Evolutionary conservation across 345 rosid genomes (phyloP).

Genomic region (Erodium maritimum): DNA sequence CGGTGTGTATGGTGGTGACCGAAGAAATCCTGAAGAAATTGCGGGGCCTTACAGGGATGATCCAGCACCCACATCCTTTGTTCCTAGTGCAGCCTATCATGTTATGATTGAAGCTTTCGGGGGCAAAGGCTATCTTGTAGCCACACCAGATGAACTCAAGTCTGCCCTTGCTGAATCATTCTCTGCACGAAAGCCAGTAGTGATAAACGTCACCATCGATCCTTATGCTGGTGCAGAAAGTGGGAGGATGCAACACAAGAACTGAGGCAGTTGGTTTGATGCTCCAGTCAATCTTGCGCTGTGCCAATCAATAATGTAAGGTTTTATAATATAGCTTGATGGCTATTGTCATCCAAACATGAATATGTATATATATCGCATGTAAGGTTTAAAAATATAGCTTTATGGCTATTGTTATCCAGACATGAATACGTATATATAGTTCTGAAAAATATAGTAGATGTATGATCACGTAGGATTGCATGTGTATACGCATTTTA

Average conservation of each 20-base stretch:
- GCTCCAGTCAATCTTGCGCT: too few relatives aligned
- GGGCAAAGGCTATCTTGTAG: conserved; percentile 82
- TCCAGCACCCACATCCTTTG: conserved; percentile 97
- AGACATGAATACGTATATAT: too few relatives aligned
- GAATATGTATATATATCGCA: too few relatives aligned
- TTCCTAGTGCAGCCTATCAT: conserved; percentile 82
- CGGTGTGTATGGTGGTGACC: conserved; percentile 93
- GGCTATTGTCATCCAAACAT: too few relatives aligned
- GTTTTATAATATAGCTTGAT: too few relatives aligned
- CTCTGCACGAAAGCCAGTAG: conserved; percentile 59
- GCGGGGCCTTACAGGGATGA: conserved; percentile 74
- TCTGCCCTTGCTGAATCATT: conserved; percentile 71
- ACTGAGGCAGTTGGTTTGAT: conserved; percentile 32
- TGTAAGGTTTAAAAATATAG: too few relatives aligned
- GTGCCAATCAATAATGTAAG: too few relatives aligned
- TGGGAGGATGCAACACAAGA: conserved; percentile 93
- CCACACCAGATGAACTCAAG: conserved; percentile 71
- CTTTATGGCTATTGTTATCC: too few relatives aligned
- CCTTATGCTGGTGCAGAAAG: conserved; percentile 96
- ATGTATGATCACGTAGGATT: too few relatives aligned
- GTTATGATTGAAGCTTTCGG: conserved; percentile 76
- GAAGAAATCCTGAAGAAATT: conserved; percentile 78
- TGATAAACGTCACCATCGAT: conserved; percentile 70
- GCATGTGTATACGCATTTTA: too few relatives aligned
- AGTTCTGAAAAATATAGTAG: too few relatives aligned